phyloP scores from a whole-genome alignment of 177 flowering plant species.

The Telopea speciosissima region DNA sequence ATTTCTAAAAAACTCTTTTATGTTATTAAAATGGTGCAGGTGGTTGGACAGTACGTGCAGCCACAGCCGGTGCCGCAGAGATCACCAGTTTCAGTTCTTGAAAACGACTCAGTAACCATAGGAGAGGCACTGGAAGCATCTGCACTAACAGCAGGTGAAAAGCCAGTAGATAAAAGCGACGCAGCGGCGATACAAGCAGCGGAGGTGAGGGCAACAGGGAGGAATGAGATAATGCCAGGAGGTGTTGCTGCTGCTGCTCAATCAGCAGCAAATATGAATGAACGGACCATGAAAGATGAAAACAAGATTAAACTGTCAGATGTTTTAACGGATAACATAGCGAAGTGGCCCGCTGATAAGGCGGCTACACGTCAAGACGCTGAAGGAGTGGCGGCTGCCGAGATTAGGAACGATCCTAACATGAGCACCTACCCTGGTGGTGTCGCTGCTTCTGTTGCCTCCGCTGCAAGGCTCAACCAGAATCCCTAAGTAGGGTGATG shows the following conservation, averaged over 20 bases:
- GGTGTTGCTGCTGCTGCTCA: slow-evolving; percentile 51
- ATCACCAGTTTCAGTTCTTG: slow-evolving; percentile 16
- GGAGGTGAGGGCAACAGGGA: slow-evolving; percentile 53
- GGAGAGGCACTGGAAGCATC: slow-evolving; percentile 73
- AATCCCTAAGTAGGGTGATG: background rate
- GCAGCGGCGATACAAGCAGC: slow-evolving; percentile 75
- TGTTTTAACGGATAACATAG: slow-evolving; percentile 38
- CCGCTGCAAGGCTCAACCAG: slow-evolving; percentile 50
- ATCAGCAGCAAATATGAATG: slow-evolving; percentile 42
- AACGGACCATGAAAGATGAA: slow-evolving; percentile 13
- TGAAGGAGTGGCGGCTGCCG: slow-evolving; percentile 46
- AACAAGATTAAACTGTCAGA: slow-evolving; percentile 45
- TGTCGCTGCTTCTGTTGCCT: slow-evolving; percentile 44
- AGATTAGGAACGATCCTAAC: slow-evolving; percentile 43
- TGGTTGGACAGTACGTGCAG: slow-evolving; percentile 21
- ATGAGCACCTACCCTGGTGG: slow-evolving; percentile 44
- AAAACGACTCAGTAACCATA: slow-evolving; percentile 33
- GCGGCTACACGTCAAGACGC: slow-evolving; percentile 48
- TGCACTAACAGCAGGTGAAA: slow-evolving; percentile 40
- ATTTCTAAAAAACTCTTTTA: background rate
- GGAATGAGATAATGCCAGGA: slow-evolving; percentile 25
- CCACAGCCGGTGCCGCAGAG: slow-evolving; percentile 9
- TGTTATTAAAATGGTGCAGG: slow-evolving; percentile 6
- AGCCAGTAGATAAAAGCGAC: slow-evolving; percentile 56
- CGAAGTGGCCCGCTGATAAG: slow-evolving; percentile 41